phyloP scores from a whole-genome alignment of 75 land plant species.

The Larix kaempferi region DNA sequence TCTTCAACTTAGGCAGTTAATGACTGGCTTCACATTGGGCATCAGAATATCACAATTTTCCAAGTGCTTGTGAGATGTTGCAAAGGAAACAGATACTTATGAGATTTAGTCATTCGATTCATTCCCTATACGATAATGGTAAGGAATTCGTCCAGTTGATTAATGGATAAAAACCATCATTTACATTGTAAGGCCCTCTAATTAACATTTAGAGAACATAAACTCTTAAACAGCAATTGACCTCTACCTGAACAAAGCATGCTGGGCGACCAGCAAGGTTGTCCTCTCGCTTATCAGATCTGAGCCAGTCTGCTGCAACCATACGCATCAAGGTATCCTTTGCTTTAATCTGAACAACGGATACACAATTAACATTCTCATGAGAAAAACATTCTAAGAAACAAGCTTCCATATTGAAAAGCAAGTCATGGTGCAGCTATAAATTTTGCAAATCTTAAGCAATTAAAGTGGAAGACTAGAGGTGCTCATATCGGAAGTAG shows the following conservation, averaged over 20 bases:
- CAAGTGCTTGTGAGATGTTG: not conserved
- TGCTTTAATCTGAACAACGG: conserved; percentile 58
- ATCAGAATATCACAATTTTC: not conserved
- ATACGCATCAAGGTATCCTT: conserved; percentile 75
- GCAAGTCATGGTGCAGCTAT: not conserved
- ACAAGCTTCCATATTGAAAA: not conserved
- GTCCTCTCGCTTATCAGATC: conserved; percentile 83
- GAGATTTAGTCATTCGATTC: too few relatives aligned
- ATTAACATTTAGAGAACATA: too few relatives aligned
- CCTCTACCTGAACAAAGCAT: conserved; percentile 68
- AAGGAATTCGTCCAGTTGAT: too few relatives aligned
- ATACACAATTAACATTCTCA: not conserved
- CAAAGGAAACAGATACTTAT: not conserved
- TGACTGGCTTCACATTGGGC: not conserved
- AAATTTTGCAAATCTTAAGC: not conserved
- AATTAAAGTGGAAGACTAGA: not conserved
- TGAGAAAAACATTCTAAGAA: not conserved
- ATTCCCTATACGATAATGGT: too few relatives aligned
- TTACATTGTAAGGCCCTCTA: too few relatives aligned
- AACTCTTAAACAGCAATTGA: not conserved
- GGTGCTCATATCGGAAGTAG: not conserved
- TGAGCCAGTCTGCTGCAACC: conserved; percentile 91
- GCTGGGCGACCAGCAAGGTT: conserved; percentile 68
- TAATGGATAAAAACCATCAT: too few relatives aligned
- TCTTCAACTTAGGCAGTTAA: not conserved